These are phyloP conservation scores for Zymoseptoria brevis DNA, from an alignment of 2,329 filamentous ascomycete genomes.

Conservation along the genomic window DNA sequence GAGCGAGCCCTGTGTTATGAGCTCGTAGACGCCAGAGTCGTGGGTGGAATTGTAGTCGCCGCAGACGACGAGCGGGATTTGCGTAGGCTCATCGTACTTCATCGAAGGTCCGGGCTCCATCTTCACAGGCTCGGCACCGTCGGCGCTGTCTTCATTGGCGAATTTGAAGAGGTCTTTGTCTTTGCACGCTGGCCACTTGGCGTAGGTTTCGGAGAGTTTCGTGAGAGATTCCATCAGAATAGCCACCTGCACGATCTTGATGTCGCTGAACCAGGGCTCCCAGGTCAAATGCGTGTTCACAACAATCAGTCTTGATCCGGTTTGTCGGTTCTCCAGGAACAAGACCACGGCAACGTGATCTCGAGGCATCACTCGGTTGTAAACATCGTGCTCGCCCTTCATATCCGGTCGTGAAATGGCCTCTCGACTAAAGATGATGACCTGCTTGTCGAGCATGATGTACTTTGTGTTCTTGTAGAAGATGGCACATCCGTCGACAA, in stretches of 20 bases:
- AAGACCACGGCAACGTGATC: constrained; percentile 91
- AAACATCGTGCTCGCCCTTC: constrained; percentile 95
- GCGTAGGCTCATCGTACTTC: constrained; percentile 75
- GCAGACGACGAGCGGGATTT: constrained; percentile 85
- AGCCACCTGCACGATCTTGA: constrained; percentile 93
- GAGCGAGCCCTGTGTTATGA: constrained; percentile 74
- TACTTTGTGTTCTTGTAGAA: constrained; percentile 97
- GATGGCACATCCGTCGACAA: constrained; percentile 92
- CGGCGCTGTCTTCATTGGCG: constrained; percentile 41
- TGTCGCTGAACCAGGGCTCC: constrained; percentile 84
- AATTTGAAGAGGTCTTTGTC: constrained; percentile 58
- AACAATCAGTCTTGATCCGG: constrained; percentile 84
- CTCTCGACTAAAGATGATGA: constrained; percentile 84
- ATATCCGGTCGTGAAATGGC: constrained; percentile 94
- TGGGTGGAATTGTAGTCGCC: constrained; percentile 92
- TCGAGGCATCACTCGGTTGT: constrained; percentile 96
- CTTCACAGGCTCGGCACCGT: constrained; percentile 44
- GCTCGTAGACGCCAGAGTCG: constrained; percentile 82
- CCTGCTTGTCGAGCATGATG: constrained; percentile 84
- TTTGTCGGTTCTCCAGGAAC: constrained; percentile 85
- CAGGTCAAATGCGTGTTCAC: constrained; percentile 93
- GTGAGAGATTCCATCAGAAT: constrained; percentile 89
- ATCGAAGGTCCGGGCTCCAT: constrained; percentile 66
- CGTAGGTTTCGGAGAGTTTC: constrained; percentile 77
- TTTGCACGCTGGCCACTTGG: constrained; percentile 67